These are phyloP conservation scores for Pyrenochaeta sp. DNA, from an alignment of 2,329 filamentous ascomycete genomes.

Conservation along the genomic window DNA sequence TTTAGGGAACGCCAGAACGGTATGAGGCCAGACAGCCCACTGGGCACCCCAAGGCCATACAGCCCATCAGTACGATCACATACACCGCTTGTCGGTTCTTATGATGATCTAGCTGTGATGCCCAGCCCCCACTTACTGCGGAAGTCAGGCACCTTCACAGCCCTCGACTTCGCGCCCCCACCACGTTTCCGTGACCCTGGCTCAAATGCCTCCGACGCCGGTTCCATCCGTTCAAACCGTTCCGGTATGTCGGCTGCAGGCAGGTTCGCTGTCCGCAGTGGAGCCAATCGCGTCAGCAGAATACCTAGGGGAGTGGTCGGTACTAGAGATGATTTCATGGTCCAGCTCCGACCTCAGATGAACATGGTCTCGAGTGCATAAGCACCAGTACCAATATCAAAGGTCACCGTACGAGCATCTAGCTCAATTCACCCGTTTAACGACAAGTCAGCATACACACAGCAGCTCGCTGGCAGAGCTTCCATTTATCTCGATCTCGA, in stretches of 20 bases:
- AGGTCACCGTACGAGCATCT: slow-evolving; percentile 8
- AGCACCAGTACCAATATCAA: slow-evolving; percentile 8
- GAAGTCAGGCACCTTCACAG: slow-evolving; percentile 81
- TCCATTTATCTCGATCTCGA: slow-evolving; percentile 12
- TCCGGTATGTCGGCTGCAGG: slow-evolving; percentile 78
- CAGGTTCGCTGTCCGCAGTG: slow-evolving; percentile 75
- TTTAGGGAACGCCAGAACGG: slow-evolving; percentile 73
- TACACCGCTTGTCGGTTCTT: slow-evolving; percentile 82
- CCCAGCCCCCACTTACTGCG: slow-evolving; percentile 85
- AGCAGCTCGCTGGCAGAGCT: slow-evolving; percentile 46
- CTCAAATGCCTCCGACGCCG: slow-evolving; percentile 54
- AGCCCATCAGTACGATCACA: slow-evolving; percentile 75
- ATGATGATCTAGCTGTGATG: slow-evolving; percentile 84
- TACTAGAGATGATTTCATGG: slow-evolving; percentile 72
- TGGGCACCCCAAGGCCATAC: slow-evolving; percentile 71
- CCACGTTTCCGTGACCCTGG: slow-evolving; percentile 69
- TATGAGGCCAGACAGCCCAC: slow-evolving; percentile 66
- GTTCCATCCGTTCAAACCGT: slow-evolving; percentile 71
- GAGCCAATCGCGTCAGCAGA: slow-evolving; percentile 86
- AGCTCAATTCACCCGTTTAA: slow-evolving; percentile 14
- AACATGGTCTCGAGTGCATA: slow-evolving; percentile 54
- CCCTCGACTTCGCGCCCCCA: slow-evolving; percentile 81
- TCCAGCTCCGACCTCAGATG: slow-evolving; percentile 66
- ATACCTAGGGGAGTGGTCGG: slow-evolving; percentile 85
- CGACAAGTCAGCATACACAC: slow-evolving; percentile 24